Evolutionary conservation across 768 basidiomycete genomes (phyloP).

Genomic region (Calocybe indica): DNA sequence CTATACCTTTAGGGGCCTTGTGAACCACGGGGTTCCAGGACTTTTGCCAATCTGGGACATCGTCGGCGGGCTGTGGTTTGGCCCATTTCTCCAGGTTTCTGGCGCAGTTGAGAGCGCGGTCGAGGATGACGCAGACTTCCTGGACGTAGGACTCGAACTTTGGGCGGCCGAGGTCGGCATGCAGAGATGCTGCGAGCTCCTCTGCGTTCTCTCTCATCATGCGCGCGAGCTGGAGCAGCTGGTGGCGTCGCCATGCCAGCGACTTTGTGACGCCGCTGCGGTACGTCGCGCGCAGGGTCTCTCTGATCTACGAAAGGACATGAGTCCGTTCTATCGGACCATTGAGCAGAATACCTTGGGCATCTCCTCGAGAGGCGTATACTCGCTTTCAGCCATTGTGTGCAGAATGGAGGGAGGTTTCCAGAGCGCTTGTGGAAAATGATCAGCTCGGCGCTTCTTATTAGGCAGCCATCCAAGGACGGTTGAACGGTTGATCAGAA

Average conservation of each 20-base stretch:
- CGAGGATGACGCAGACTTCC: slow-evolving; percentile 42
- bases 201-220: slow-evolving; percentile 59
- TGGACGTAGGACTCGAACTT: slow-evolving; percentile 28
- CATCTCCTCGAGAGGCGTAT: slow-evolving; percentile 16
- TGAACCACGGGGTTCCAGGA: slow-evolving; percentile 47
- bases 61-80: slow-evolving; percentile 29
- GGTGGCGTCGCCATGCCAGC: slow-evolving; percentile 55
- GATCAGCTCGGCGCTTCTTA: too few relatives aligned
- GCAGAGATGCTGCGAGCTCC: slow-evolving; percentile 41
- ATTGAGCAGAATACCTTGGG: slow-evolving; percentile 6
- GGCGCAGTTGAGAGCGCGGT: slow-evolving; percentile 35
- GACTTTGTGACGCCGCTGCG: slow-evolving; percentile 41
- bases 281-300: slow-evolving; percentile 40
- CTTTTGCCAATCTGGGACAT: slow-evolving; percentile 37
- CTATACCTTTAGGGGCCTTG: slow-evolving; percentile 57
- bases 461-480: too few relatives aligned
- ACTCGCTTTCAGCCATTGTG: background rate
- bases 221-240: slow-evolving; percentile 57
- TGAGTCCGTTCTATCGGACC: background rate
- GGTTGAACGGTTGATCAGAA: too few relatives aligned
- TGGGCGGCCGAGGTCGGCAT: slow-evolving; percentile 45
- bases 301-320: slow-evolving; percentile 21
- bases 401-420: too few relatives aligned
- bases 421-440: too few relatives aligned
- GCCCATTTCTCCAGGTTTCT: slow-evolving; percentile 56